Percentiles rank a stretch among this genome's conserved stretches.
These are phyloP conservation scores for Gnomoniopsis smithogilvyi DNA, from an alignment of 2,329 filamentous ascomycete genomes.

Conservation along the genomic window DNA sequence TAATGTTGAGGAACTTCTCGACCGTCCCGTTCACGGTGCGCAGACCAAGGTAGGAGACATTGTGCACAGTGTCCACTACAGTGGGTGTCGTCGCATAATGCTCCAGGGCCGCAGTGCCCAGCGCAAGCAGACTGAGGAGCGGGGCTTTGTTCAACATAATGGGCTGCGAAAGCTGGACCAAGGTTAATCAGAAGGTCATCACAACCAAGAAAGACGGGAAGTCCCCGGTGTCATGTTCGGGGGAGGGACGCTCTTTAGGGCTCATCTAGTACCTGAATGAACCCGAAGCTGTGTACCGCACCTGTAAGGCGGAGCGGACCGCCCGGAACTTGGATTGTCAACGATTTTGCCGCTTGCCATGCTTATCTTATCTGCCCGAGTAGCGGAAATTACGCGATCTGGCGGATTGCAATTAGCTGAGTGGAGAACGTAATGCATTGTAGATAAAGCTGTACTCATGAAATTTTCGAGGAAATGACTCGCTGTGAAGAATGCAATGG, in stretches of 20 bases:
- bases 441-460: not conserved
- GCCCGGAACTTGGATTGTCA: not conserved
- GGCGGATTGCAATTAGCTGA: not conserved
- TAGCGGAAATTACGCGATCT: not conserved
- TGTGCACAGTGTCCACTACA: not conserved
- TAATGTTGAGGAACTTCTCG: constrained; percentile 2
- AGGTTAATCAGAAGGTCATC: too few species aligned
- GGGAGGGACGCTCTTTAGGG: not conserved
- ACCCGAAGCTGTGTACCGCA: not conserved
- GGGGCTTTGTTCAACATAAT: not conserved
- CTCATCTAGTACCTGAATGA: not conserved
- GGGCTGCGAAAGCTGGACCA: not conserved
- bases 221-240: not conserved
- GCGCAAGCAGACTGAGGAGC: not conserved
- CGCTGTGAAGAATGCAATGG: not conserved
- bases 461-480: not conserved
- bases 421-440: not conserved
- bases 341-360: not conserved
- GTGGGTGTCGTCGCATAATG: not conserved
- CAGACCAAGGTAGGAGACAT: not conserved
- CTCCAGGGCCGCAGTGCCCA: not conserved
- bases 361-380: not conserved
- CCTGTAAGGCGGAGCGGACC: not conserved
- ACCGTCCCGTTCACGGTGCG: not conserved
- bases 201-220: not conserved